phyloP scores from a whole-genome alignment of 2,329 filamentous ascomycete species.

The Volutella citrinella region DNA sequence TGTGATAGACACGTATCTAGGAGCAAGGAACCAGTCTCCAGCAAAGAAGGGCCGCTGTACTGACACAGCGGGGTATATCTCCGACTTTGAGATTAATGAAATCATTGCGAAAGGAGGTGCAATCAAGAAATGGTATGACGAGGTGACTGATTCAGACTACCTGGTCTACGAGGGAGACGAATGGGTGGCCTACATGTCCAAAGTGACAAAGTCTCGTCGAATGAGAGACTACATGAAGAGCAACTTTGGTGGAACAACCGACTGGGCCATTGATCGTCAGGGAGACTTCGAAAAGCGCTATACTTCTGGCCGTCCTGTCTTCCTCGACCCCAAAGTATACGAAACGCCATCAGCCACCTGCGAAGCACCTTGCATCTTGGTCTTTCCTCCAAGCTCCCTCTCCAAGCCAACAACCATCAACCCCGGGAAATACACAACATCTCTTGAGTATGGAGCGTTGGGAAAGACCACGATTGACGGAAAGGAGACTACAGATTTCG shows the following conservation, averaged over 20 bases:
- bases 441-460: too few relatives aligned
- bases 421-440: too few relatives aligned
- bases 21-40: background rate
- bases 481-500: too few relatives aligned
- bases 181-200: constrained; percentile 24
- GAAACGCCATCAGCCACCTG: too few relatives aligned
- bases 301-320: too few relatives aligned
- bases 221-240: constrained; percentile 7
- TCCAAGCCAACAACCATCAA: too few relatives aligned
- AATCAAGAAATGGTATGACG: constrained; percentile 4
- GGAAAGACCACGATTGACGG: too few relatives aligned
- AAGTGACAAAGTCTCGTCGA: constrained; percentile 14
- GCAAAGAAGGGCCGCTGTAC: constrained; percentile 10
- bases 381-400: too few relatives aligned
- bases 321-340: too few relatives aligned
- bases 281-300: too few relatives aligned
- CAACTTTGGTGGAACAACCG: constrained; percentile 21
- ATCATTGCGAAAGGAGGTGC: constrained; percentile 16
- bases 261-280: constrained; percentile 25
- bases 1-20: too few relatives aligned
- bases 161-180: constrained; percentile 20
- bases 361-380: too few relatives aligned
- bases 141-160: constrained; percentile 10
- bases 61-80: constrained; percentile 28
- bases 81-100: constrained; percentile 27